Percentiles rank a stretch among this genome's conserved stretches.
phyloP scores from a whole-genome alignment of 2,329 filamentous ascomycete genomes.

The Clathrospora elynae region DNA sequence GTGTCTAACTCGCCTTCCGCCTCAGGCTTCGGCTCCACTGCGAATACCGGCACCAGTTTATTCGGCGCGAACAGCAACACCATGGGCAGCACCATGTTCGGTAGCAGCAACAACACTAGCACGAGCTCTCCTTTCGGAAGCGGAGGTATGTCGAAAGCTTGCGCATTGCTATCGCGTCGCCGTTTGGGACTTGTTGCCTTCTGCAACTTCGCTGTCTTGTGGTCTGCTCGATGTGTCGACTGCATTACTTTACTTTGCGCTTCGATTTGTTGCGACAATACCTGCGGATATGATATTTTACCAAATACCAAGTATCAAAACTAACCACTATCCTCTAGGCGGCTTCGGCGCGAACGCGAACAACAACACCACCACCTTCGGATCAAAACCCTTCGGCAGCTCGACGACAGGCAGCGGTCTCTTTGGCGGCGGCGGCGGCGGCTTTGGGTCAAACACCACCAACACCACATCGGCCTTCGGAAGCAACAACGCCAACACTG shows the following conservation, averaged over 20 bases:
- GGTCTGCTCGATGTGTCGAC: conserved; percentile 2
- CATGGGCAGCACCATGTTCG: conserved; percentile 41
- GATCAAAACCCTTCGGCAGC: conserved; percentile 43
- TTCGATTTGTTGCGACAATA: not conserved
- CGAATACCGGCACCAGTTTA: conserved; percentile 41
- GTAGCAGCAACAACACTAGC: conserved; percentile 35
- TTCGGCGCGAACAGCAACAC: conserved; percentile 44
- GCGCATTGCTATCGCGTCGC: conserved; percentile 40
- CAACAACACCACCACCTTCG: conserved; percentile 29
- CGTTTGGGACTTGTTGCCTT: conserved; percentile 10
- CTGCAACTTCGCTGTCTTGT: not conserved
- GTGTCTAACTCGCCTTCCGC: conserved; percentile 48
- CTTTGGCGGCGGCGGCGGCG: conserved; percentile 35
- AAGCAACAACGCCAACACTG: conserved; percentile 33
- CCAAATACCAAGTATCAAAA: not conserved
- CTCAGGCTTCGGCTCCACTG: conserved; percentile 50
- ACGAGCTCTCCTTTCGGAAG: conserved; percentile 43
- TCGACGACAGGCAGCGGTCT: conserved; percentile 43
- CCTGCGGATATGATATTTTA: conserved; percentile 4
- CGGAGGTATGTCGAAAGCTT: conserved; percentile 47
- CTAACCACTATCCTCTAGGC: conserved; percentile 38
- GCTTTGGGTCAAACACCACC: conserved; percentile 27
- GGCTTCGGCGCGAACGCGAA: conserved; percentile 40
- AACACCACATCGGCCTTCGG: conserved; percentile 34
- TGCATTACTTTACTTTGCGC: not conserved